Evolutionary conservation across 2,329 filamentous ascomycete species (phyloP), one percentile per base, ranked within the genome.

Genomic region (Ampelomyces quisqualis): DNA sequence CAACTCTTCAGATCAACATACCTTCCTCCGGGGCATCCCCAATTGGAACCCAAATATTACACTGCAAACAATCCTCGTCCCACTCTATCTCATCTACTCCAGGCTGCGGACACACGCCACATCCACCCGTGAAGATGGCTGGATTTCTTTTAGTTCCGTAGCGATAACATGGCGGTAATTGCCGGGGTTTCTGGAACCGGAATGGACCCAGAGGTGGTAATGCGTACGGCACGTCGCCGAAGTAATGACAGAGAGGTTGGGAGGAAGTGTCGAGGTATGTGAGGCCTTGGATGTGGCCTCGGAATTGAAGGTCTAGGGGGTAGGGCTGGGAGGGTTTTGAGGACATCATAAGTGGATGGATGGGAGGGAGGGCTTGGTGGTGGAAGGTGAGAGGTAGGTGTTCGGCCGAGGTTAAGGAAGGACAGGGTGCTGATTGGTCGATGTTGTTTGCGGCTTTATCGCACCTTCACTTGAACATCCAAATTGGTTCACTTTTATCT

Each of bases 181-280:
- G 62, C 18, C 70, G 69, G 6, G 78, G 74, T 37, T 67, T 69
- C 11, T 73, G 72, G 64, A 78, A 81, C 38, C 77, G 69, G 45
- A 72, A 70, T 10, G 67, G 60, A 5, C 70, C 70, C 17, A 68
- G 45, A 0, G 77, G 77, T 10, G 77, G 74, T 1, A 79, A 62
- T 1, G 74, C 78, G 45, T 79, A 81, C 0, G 78, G 78, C 1
- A 81, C 60, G 5, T 77, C 77, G 14, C 77, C 77, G 38, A 78
- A 79, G 55, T 74, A 80, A 44, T 74, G 73, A 39, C 73, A 73
- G 2, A 74, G 60, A 5, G 67, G 61, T 13, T 57, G 51, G 9
- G 58, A 56, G 8, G 55, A 46, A 17, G 53, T 52, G 13, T 65
- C 54, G 8, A 67, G 57, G 37, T 78, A 64, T 0, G 73, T 77